Base-by-base conservation (phyloP, 1,284 basidiomycete genomes). In the Quambalaria eucalypti region DNA sequence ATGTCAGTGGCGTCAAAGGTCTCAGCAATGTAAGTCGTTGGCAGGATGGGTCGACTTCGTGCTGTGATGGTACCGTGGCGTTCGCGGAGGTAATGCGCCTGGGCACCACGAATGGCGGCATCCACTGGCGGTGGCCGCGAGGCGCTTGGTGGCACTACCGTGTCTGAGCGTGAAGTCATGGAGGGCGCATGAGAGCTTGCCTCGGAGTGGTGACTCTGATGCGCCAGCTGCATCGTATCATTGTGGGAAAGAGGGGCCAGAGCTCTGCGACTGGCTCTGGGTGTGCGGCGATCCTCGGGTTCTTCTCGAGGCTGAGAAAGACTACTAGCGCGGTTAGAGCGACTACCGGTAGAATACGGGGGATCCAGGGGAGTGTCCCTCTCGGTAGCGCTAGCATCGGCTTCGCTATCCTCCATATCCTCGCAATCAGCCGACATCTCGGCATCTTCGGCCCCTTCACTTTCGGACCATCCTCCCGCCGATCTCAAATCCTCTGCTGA, bases 391-490 rank as follows among this genome's bases (percentile, higher is more conserved):
- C n/a, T n/a, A n/a, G n/a, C n/a, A n/a, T 39, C 64, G 16, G 56
- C 46, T 44, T 66, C 62, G 38, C 61, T 61, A 47, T 65, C 61
- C 28, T 55, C 56, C 16, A 16, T 30, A 14, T 64, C 65, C 14
- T 55, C 63, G 12, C 67, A 69, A 19, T 72, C 71, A 10, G 59
- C 61, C 48, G 60, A 62, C 67, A 70, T 69, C n/a, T 71, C 71
- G 8, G 61, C 63, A 31, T 72, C 70, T 42, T 69, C 71, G 0
- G 65, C 65, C 28, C 68, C 64, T 16, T 73, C 70, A 47, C 68
- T 71, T 6, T 68, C 69, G 48, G 36, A 39, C 36, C 71, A 72
- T 6, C 60, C 69, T 30, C 64, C 67, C 7, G 64, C 66, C 42
- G 64, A 64, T 10, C 55, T 33, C 14, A 69, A 48, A 38, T 69